Base-by-base conservation (phyloP, 2,329 filamentous ascomycete genomes). In the Alternaria postmessia region DNA sequence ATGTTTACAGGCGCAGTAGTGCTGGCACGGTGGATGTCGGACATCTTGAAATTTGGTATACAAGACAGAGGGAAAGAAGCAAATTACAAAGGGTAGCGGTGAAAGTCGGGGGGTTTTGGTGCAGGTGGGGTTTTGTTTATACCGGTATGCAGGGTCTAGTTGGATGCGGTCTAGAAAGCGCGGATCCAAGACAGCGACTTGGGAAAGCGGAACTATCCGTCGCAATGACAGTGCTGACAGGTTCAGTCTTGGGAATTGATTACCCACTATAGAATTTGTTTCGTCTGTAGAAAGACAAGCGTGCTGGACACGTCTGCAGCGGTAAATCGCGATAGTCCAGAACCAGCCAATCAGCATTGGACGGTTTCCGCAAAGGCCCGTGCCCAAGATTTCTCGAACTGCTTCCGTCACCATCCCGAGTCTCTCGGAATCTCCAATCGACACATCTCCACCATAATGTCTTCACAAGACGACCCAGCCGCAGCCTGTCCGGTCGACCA, bases 1-100 rank as follows among this genome's bases (percentile, higher is more conserved):
- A 98, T 98, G 84, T 98, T 98, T 76, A 98, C 94, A 14, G 94
- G 95, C 41, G 95, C 95, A 66, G 94, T 98, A 61, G 95, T 97
- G 84, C 92, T 97, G 70, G 95, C 92, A 73, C 93, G 91, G 84
- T 96, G 94, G 74, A 98, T 86, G 39, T 81, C 79, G 41, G 81
- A 70, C 81, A 83, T 83, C 43, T 56, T 70, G 67, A 28, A 26
- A 54, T 51, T 28, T 44, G 39, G 6, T 44, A 32, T 51, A 41
- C 14, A 11, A 38, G 51, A 46, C 16, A 16, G 24, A 51, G 22
- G 42, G 24, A 34, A 44, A 54, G 43, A 48, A 48, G 51, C 26
- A 22, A 53, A 22, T 28, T 14, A 30, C 18, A 22, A 30, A 32
- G 38, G 36, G 38, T 34, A 57, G 58, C 58, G 49, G 57, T 53